Percentiles rank a stretch among this genome's conserved stretches.
Conservation (phyloP, 2,329 filamentous ascomycete species). For the Ophiostoma tasmaniense region DNA sequence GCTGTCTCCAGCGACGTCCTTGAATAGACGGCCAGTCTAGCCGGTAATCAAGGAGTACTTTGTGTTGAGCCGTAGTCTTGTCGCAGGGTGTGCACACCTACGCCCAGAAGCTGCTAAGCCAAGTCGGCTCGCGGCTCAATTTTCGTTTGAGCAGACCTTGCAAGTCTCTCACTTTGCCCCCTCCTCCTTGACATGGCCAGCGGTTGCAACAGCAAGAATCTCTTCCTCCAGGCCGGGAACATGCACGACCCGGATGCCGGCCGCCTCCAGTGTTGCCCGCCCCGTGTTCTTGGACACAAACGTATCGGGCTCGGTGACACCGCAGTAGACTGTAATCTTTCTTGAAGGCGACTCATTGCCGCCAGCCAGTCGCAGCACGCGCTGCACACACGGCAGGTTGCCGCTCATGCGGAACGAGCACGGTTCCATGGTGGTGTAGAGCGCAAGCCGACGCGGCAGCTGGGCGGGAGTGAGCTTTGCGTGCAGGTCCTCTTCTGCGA, state of each 20-base stretch:
- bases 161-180: background rate
- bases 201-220: slow-evolving; percentile 73
- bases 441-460: slow-evolving; percentile 36
- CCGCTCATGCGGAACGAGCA: slow-evolving; percentile 67
- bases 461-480: slow-evolving; percentile 35
- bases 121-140: background rate
- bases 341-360: background rate
- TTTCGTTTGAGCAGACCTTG: background rate
- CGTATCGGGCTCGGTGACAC: slow-evolving; percentile 79
- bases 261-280: slow-evolving; percentile 57
- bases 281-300: slow-evolving; percentile 82
- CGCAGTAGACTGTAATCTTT: slow-evolving; percentile 63
- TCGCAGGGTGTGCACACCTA: background rate
- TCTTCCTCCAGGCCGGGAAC: slow-evolving; percentile 69
- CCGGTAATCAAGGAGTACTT: too few species aligned
- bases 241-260: slow-evolving; percentile 65
- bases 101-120: background rate
- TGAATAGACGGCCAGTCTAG: too few species aligned
- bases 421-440: slow-evolving; percentile 93
- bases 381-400: slow-evolving; percentile 67
- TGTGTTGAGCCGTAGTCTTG: too few species aligned
- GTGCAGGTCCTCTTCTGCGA: slow-evolving; percentile 47
- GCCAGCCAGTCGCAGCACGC: slow-evolving; percentile 56
- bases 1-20: too few species aligned
- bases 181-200: slow-evolving; percentile 53